Evolutionary conservation across 2,329 filamentous ascomycete genomes (phyloP), one percentile per base, ranked within the genome.

Genomic region (Diaporthe eres): DNA sequence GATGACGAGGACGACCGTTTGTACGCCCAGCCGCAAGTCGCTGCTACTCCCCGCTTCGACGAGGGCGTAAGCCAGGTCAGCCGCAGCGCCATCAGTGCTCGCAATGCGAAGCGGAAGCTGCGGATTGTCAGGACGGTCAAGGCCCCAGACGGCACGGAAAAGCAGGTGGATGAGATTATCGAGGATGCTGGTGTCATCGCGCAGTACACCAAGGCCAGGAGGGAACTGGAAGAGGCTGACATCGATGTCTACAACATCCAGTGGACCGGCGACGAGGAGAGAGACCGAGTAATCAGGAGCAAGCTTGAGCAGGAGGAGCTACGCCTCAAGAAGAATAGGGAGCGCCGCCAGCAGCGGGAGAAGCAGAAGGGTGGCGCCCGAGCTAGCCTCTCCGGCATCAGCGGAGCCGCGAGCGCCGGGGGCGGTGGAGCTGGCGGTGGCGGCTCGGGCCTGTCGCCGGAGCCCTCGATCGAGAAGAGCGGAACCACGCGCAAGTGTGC

Each of bases 401-500:
- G 82, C 76, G 49, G 61, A 4, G 79, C 82, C 57, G 86, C 84
- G 70, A 88, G 87, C 70, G 86, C 87, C 53, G 87, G 83, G 68
- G n/a, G 22, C 25, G 42, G 68, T 34, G 87, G 87, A 49, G 87
- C 83, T 65, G 37, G 42, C 25, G 63, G 75, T 28, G 31, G 34
- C 39, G 75, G 70, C 6, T 42, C 67, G 53, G 72, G 44, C 60
- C 58, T 75, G 67, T 91, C 90, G 42, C 89, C 90, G 34, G 89
- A 88, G 76, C 82, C 85, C 39, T 82, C 84, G 39, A 81, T 85
- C 68, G 89, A 89, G 81, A 86, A 88, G 76, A 90, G 87, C 65
- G 92, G 93, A 77, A 97, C 95, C 74, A 93, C 93, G 47, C 91
- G 97, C 81, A 98, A 98, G 87, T 99, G 97, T 86, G 97, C 97